Evolutionary conservation across 805 yeast species (phyloP).

Genomic region (Wickerhamiella parazyma): DNA sequence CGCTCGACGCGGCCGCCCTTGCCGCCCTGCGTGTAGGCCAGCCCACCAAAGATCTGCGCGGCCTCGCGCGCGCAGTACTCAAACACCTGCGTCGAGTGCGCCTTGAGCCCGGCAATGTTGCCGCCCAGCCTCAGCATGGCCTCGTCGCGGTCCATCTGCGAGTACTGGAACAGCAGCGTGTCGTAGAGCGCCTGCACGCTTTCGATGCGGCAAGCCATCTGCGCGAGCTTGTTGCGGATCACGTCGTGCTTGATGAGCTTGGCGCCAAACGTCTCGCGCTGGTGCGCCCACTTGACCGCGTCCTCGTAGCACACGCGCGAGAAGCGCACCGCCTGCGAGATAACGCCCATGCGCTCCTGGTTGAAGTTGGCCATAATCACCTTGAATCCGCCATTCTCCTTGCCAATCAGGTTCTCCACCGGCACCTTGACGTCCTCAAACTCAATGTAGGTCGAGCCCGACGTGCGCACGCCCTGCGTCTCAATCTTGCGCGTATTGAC

Average conservation of each 20-base stretch:
- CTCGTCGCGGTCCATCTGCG: constrained; percentile 27
- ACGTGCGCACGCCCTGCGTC: constrained; percentile 32
- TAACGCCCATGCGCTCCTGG: constrained; percentile 33
- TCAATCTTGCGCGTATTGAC: constrained; percentile 27
- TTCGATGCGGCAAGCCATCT: constrained; percentile 31
- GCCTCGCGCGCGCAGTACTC: constrained; percentile 35
- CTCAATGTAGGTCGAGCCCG: constrained; percentile 30
- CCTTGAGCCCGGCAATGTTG: constrained; percentile 32
- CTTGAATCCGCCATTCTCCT: constrained; percentile 33
- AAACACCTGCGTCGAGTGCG: constrained; percentile 29
- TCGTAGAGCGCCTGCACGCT: constrained; percentile 31
- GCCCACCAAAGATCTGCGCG: constrained; percentile 33
- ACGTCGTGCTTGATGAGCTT: constrained; percentile 31
- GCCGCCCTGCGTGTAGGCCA: constrained; percentile 32
- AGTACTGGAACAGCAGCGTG: constrained; percentile 26
- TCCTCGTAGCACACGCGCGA: constrained; percentile 33
- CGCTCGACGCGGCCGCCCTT: constrained; percentile 33
- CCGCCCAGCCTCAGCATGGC: constrained; percentile 33
- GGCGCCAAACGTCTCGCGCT: constrained; percentile 32
- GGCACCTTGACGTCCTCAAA: constrained; percentile 36
- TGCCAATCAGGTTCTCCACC: constrained; percentile 31
- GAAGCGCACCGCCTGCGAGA: constrained; percentile 31
- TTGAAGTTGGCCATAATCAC: constrained; percentile 34
- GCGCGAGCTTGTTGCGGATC: constrained; percentile 31
- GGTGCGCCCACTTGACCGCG: constrained; percentile 31